Evolutionary conservation across 2,329 filamentous ascomycete species (phyloP), one percentile per base, ranked within the genome.

Genomic region (Penicillium hesseltinei): DNA sequence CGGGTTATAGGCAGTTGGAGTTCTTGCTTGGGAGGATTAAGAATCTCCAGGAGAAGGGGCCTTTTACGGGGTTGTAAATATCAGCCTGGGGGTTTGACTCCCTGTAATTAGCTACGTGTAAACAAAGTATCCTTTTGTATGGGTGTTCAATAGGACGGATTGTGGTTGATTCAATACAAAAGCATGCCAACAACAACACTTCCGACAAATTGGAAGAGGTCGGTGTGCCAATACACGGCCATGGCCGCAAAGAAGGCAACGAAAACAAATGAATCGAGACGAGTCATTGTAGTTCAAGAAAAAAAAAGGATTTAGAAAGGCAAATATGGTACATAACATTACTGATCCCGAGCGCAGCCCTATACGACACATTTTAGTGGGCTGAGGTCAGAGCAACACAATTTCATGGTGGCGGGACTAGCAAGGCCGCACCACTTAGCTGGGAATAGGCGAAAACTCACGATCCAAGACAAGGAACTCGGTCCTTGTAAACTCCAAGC

Each of bases 1-100:
- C 86, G 0, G 82, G 87, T 0, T 91, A 89, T 69, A 78, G 90
- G 35, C 87, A 90, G 57, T 71, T 93, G 21, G 90, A 94, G 78
- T 88, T 89, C 66, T 71, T 94, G 64, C 78, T 95, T 1, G 90
- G 90, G 0, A 78, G 89, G 39, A 84, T 92, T 10, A 75, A 83
- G 5, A 83, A 78, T 58, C 67, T 90, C 3, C 60, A 63, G 49
- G 48, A 66, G 15, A 53, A 29, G 17, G 59, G 57, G 3, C 25
- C 61, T 10, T 66, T 55, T 19, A 66, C 63, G 23, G 56, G 60
- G n/a, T n/a, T 23, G 19, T 47, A 36, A 33, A 25, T 47, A 35
- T 35, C 3, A 23, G 17, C n/a, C 5, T 2, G 5, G 11, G 29
- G n/a, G 0, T 33, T 19, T 4, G 9, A 39, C 23, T 33, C 11